These are phyloP conservation scores for Coleophoma eucalyptorum DNA, from an alignment of 2,329 filamentous ascomycete genomes.

Conservation along the genomic window DNA sequence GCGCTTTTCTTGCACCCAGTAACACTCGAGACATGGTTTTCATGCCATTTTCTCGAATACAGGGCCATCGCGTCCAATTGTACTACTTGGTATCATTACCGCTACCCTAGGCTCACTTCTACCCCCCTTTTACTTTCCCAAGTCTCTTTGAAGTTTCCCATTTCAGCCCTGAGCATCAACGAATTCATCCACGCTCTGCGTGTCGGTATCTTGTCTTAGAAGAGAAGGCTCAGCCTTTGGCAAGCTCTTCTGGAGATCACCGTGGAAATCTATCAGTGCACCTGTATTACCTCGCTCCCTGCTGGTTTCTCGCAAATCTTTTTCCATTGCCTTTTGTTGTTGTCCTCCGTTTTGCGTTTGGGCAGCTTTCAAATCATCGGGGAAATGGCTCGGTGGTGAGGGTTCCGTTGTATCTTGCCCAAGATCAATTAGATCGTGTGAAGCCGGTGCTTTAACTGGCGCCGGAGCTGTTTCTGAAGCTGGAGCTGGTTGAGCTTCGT, in stretches of 20 bases:
- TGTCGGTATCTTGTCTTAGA: constrained; percentile 24
- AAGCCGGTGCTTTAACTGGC: constrained; percentile 3
- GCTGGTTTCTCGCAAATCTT: constrained; percentile 19
- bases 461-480: not conserved
- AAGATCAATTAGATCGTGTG: constrained; percentile 53
- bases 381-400: constrained; percentile 7
- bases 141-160: no score
- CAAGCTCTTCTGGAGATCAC: constrained; percentile 48
- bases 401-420: constrained; percentile 33
- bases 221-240: constrained; percentile 24
- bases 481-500: constrained; percentile 12
- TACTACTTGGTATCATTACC: no score
- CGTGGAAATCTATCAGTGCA: constrained; percentile 46
- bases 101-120: no score
- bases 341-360: constrained; percentile 20
- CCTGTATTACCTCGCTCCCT: constrained; percentile 5
- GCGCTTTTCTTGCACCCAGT: no score
- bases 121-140: no score
- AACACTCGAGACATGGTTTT: no score
- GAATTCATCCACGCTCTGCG: constrained; percentile 26
- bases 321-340: constrained; percentile 23
- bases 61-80: no score
- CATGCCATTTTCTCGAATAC: no score
- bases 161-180: constrained; percentile 25
- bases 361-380: constrained; percentile 18